Evolutionary conservation across 2,329 filamentous ascomycete species (phyloP).

Genomic region (Hysterium pulicare): DNA sequence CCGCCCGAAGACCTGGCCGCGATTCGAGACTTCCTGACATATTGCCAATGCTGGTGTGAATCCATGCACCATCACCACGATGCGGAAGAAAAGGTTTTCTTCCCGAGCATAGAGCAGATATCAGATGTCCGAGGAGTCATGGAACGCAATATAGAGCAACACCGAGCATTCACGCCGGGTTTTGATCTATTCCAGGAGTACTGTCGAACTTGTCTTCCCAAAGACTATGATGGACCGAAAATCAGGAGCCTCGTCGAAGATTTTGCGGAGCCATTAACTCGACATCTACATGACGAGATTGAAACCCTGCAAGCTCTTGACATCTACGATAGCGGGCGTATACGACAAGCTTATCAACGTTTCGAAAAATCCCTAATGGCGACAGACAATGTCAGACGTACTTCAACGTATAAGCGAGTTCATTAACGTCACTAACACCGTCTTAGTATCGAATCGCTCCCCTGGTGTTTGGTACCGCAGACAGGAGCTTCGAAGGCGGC

Average conservation of each 20-base stretch:
- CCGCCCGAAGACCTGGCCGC: slow-evolving; percentile 14
- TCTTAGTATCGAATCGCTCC: slow-evolving; percentile 28
- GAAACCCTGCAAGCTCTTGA: slow-evolving; percentile 12
- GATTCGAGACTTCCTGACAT: slow-evolving; percentile 27
- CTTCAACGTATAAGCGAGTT: slow-evolving; percentile 3
- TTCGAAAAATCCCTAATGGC: slow-evolving; percentile 28
- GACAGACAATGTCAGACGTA: slow-evolving; percentile 24
- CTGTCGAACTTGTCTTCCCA: slow-evolving; percentile 13
- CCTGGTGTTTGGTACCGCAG: slow-evolving; percentile 35
- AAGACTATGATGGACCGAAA: slow-evolving; percentile 19
- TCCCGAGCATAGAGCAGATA: slow-evolving; percentile 25
- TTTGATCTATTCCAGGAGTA: slow-evolving; percentile 24
- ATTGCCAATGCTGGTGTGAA: slow-evolving; percentile 28
- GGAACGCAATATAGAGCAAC: slow-evolving; percentile 31
- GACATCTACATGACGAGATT: slow-evolving; percentile 21
- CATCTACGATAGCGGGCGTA: slow-evolving; percentile 4
- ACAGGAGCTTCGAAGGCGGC: slow-evolving; percentile 31
- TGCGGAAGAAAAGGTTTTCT: slow-evolving; percentile 29
- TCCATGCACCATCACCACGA: slow-evolving; percentile 33
- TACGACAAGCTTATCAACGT: slow-evolving; percentile 20
- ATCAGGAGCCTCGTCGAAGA: slow-evolving; percentile 17
- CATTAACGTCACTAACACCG: slow-evolving; percentile 7
- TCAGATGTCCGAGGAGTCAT: slow-evolving; percentile 17
- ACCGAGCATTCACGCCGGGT: slow-evolving; percentile 25
- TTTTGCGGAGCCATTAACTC: slow-evolving; percentile 19